Evolutionary conservation across 2,329 filamentous ascomycete species (phyloP).

Genomic region (Alternaria alternata): DNA sequence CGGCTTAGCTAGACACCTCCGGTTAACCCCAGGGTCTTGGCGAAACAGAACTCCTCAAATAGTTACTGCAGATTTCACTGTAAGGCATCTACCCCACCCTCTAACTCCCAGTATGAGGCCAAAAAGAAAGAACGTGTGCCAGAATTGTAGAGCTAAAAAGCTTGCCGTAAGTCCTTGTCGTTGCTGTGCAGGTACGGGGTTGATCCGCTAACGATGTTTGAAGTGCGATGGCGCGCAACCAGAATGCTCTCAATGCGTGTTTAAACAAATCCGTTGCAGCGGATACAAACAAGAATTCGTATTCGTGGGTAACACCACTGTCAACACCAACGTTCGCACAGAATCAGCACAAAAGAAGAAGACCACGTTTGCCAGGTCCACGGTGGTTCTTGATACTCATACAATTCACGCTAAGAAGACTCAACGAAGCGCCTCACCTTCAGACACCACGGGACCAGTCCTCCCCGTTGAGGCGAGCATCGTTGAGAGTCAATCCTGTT

Average conservation of each 20-base stretch:
- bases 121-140: background rate
- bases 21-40: background rate
- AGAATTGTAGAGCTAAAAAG: background rate
- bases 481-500: too few relatives aligned
- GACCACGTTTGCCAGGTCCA: too few relatives aligned
- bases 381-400: too few relatives aligned
- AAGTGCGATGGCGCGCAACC: background rate
- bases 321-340: background rate
- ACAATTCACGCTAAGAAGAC: too few relatives aligned
- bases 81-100: background rate
- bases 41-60: background rate
- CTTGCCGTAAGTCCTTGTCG: background rate
- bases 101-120: background rate
- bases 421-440: too few relatives aligned
- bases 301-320: background rate
- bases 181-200: background rate
- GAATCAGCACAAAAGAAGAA: background rate
- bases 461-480: too few relatives aligned
- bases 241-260: background rate
- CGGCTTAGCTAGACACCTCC: too few relatives aligned
- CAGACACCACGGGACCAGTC: too few relatives aligned
- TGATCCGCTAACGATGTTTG: background rate
- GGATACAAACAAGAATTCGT: background rate
- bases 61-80: background rate
- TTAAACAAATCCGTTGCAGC: background rate